Conservation (phyloP, 2,329 filamentous ascomycete species). For the Neurospora sp. region DNA sequence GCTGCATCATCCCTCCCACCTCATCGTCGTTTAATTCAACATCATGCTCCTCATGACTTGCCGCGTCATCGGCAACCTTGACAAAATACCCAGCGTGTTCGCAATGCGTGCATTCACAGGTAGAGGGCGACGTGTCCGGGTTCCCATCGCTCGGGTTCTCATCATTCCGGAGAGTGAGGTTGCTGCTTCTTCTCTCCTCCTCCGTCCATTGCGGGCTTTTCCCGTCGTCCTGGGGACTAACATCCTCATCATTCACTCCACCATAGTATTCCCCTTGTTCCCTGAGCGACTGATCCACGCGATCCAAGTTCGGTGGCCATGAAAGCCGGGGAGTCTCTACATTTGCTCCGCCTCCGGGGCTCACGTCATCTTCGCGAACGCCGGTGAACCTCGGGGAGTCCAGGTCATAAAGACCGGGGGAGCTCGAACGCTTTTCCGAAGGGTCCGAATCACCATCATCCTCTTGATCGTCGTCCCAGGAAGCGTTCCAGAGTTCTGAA, state of each 20-base stretch:
- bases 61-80: neutral
- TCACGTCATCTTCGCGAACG: neutral
- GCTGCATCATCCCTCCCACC: neutral
- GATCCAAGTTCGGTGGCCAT: neutral
- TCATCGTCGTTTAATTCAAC: neutral
- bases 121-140: neutral
- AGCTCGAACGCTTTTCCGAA: neutral
- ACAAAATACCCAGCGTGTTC: neutral
- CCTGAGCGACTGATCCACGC: neutral
- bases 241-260: neutral
- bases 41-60: neutral
- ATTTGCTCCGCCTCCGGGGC: neutral
- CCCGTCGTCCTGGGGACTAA: neutral
- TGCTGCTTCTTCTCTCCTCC: neutral
- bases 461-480: neutral
- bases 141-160: neutral
- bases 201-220: neutral
- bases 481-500: conserved; percentile 1
- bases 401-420: neutral
- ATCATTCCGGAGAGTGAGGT: neutral
- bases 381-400: neutral
- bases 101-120: neutral
- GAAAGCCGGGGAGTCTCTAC: neutral
- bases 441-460: neutral
- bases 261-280: neutral